Conservation (phyloP, 2,329 filamentous ascomycete genomes). For the Intubia oerlemansii region DNA sequence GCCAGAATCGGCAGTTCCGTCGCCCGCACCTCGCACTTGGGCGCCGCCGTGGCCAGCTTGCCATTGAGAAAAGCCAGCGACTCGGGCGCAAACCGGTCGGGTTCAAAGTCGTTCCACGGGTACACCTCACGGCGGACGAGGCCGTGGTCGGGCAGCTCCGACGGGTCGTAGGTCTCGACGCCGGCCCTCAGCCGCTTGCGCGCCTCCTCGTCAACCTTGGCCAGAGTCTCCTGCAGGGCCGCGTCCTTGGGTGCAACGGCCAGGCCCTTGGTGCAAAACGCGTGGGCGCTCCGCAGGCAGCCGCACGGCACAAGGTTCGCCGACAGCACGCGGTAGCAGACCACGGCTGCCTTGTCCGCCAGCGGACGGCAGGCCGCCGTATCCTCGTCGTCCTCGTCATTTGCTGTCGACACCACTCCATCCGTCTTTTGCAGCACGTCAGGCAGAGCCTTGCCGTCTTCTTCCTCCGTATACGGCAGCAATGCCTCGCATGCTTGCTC, state of each 20-base stretch:
- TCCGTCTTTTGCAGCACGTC: too few species aligned
- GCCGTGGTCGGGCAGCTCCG: slow-evolving; percentile 45
- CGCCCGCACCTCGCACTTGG: slow-evolving; percentile 61
- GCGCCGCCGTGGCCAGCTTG: slow-evolving; percentile 45
- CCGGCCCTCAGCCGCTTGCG: slow-evolving; percentile 11
- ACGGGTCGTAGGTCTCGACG: slow-evolving; percentile 19
- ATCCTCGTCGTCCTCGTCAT: background rate
- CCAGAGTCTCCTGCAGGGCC: slow-evolving; percentile 30
- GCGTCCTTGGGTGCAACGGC: slow-evolving; percentile 29
- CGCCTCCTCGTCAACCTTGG: slow-evolving; percentile 30
- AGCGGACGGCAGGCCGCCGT: slow-evolving; percentile 13
- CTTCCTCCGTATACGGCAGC: slow-evolving; percentile 13
- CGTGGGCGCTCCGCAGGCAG: slow-evolving; percentile 44
- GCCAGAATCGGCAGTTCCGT: slow-evolving; percentile 51
- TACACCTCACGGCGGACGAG: slow-evolving; percentile 50
- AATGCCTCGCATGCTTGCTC: slow-evolving; percentile 38
- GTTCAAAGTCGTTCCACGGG: slow-evolving; percentile 45
- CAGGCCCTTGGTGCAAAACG: slow-evolving; percentile 42
- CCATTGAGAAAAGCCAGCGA: slow-evolving; percentile 53
- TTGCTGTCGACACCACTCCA: background rate
- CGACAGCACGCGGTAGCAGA: slow-evolving; percentile 36
- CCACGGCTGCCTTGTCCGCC: slow-evolving; percentile 27
- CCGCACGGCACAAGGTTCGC: slow-evolving; percentile 40
- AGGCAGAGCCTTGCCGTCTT: background rate
- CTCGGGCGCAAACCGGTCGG: slow-evolving; percentile 47